phyloP scores from a whole-genome alignment of 78 protist genomes.

The Andalucia godoyi region DNA sequence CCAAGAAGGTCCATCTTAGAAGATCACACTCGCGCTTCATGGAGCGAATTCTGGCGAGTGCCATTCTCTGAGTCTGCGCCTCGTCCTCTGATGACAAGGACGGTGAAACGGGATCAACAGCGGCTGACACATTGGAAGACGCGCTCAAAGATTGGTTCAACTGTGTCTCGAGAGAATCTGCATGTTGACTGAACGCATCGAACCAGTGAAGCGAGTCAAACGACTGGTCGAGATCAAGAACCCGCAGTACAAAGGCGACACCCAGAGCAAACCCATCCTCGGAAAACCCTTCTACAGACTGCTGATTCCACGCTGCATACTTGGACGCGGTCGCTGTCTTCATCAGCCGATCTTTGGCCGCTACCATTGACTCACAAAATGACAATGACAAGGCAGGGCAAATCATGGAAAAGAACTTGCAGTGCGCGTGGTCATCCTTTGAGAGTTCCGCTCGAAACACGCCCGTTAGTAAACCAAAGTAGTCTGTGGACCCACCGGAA shows the following conservation, averaged over 20 bases:
- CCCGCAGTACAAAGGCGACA: constrained; percentile 70
- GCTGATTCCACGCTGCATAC: not conserved
- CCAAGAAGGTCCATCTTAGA: constrained; percentile 41
- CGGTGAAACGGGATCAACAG: not conserved
- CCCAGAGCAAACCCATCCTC: constrained; percentile 97
- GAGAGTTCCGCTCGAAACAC: constrained; percentile 48
- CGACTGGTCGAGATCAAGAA: constrained; percentile 50
- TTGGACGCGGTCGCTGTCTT: constrained; percentile 4
- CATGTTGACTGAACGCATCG: constrained; percentile 43
- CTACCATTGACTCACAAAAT: constrained; percentile 66
- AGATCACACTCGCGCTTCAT: constrained; percentile 48
- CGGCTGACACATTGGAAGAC: not conserved
- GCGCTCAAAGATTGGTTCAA: not conserved
- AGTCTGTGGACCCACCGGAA: constrained; percentile 80
- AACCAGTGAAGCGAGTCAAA: constrained; percentile 90
- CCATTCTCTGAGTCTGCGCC: constrained; percentile 12
- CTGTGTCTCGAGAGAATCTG: not conserved
- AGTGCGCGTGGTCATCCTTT: constrained; percentile 36
- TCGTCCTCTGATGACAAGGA: not conserved
- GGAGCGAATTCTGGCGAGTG: constrained; percentile 26
- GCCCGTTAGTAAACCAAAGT: constrained; percentile 62
- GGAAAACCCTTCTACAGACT: constrained; percentile 49
- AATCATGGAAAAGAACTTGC: constrained; percentile 58
- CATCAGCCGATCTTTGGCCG: constrained; percentile 53
- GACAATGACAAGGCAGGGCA: constrained; percentile 80